Conservation (phyloP, 2,329 filamentous ascomycete genomes). For the Neospermospora avenae region DNA sequence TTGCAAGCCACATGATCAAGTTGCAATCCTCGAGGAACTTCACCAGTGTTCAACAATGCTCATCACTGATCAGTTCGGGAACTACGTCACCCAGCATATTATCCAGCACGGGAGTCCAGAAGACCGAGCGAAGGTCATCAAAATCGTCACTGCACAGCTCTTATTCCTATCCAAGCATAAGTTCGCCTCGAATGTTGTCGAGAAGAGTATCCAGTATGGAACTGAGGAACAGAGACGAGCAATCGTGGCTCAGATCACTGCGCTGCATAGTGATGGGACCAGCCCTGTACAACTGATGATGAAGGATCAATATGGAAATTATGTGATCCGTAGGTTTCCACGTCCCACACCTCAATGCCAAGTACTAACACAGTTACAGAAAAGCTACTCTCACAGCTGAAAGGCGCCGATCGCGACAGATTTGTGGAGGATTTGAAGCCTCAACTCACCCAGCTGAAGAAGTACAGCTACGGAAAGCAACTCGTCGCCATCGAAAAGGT, state of each 20-base stretch:
- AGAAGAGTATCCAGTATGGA: constrained; percentile 80
- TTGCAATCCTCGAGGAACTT: constrained; percentile 73
- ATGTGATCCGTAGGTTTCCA: constrained; percentile 82
- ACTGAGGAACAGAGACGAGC: constrained; percentile 64
- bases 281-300: constrained; percentile 74
- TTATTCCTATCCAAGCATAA: constrained; percentile 87
- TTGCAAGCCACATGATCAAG: constrained; percentile 68
- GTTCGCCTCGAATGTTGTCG: constrained; percentile 94
- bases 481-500: constrained; percentile 61
- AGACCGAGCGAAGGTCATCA: constrained; percentile 71
- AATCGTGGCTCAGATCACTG: constrained; percentile 64
- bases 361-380: constrained; percentile 49
- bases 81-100: constrained; percentile 94
- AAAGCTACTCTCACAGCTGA: constrained; percentile 67
- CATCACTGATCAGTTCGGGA: constrained; percentile 86
- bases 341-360: neutral
- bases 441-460: constrained; percentile 59
- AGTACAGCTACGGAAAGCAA: constrained; percentile 63
- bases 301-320: constrained; percentile 91
- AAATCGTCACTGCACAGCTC: constrained; percentile 68
- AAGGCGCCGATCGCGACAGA: constrained; percentile 54
- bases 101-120: constrained; percentile 73
- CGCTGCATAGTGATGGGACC: constrained; percentile 59
- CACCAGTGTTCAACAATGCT: constrained; percentile 68
- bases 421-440: constrained; percentile 63